Conservation (phyloP, 495 filamentous ascomycete species). For the Usnea hakonensis region DNA sequence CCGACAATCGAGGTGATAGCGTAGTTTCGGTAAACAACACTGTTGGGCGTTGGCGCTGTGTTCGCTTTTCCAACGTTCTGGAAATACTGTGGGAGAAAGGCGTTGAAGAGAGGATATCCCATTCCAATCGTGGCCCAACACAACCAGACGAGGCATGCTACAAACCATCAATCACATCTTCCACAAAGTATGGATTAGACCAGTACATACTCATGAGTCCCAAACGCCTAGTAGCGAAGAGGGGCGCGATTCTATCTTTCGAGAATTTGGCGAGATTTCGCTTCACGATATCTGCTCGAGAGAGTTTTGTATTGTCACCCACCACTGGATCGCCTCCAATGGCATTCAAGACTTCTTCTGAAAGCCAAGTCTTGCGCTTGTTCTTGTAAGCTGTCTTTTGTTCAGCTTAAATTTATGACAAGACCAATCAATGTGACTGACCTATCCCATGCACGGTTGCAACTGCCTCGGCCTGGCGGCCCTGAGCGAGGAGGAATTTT, state of each 20-base stretch:
- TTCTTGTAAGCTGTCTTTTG: constrained; percentile 43
- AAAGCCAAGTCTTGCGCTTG: constrained; percentile 45
- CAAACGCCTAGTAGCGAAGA: constrained; percentile 45
- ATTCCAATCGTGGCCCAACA: constrained; percentile 52
- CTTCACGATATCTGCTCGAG: constrained; percentile 38
- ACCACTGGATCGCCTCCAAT: constrained; percentile 42
- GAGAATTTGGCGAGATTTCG: constrained; percentile 51
- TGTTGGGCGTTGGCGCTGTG: constrained; percentile 30
- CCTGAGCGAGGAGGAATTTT: constrained; percentile 68
- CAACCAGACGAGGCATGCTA: constrained; percentile 45
- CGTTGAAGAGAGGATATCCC: constrained; percentile 53
- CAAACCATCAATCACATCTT: constrained; percentile 6
- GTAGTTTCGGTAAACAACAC: constrained; percentile 53
- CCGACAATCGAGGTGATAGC: constrained; percentile 52
- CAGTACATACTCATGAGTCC: constrained; percentile 10
- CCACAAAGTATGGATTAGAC: background rate
- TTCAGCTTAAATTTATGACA: background rate
- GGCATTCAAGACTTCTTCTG: constrained; percentile 45
- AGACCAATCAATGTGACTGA: background rate
- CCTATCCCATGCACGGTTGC: constrained; percentile 53
- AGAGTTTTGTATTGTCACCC: constrained; percentile 32
- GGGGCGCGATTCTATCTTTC: constrained; percentile 42
- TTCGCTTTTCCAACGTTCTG: constrained; percentile 31
- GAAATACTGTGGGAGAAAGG: constrained; percentile 53
- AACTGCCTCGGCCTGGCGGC: constrained; percentile 65